These are phyloP conservation scores for Podaxis sp. DNA, from an alignment of 768 basidiomycete species.

Conservation along the genomic window DNA sequence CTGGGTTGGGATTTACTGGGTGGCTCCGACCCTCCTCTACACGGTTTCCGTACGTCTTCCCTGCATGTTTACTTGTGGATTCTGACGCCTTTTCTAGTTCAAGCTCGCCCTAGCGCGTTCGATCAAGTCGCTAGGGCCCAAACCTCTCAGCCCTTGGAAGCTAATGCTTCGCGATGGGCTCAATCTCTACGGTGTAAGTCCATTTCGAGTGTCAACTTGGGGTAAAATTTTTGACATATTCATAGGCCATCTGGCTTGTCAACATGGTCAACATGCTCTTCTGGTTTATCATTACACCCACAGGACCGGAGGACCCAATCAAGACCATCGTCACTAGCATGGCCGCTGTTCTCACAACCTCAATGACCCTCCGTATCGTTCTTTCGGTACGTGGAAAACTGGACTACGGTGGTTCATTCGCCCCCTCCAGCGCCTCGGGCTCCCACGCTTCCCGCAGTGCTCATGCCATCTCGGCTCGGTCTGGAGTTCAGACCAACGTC, in stretches of 20 bases:
- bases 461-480: conserved; percentile 50
- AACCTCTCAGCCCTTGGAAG: conserved; percentile 71
- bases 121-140: conserved; percentile 53
- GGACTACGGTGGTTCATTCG: conserved; percentile 68
- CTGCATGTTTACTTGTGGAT: not conserved
- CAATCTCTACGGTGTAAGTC: conserved; percentile 74
- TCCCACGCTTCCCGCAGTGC: conserved; percentile 43
- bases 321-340: conserved; percentile 80
- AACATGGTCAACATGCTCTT: conserved; percentile 84
- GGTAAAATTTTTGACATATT: conserved; percentile 9
- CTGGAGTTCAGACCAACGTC: conserved; percentile 41
- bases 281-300: conserved; percentile 82
- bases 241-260: conserved; percentile 69
- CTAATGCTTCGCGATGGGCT: conserved; percentile 89
- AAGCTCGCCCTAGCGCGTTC: conserved; percentile 62
- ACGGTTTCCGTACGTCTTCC: conserved; percentile 55
- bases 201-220: not conserved
- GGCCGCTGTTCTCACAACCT: conserved; percentile 83
- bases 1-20: conserved; percentile 90
- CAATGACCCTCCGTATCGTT: conserved; percentile 86
- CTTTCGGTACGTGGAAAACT: conserved; percentile 80
- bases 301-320: conserved; percentile 61
- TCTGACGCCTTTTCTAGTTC: conserved; percentile 37
- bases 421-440: conserved; percentile 45
- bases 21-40: conserved; percentile 72